Conservation (phyloP, 345 rosid genomes). For the Crucihimalaya himalaica region DNA sequence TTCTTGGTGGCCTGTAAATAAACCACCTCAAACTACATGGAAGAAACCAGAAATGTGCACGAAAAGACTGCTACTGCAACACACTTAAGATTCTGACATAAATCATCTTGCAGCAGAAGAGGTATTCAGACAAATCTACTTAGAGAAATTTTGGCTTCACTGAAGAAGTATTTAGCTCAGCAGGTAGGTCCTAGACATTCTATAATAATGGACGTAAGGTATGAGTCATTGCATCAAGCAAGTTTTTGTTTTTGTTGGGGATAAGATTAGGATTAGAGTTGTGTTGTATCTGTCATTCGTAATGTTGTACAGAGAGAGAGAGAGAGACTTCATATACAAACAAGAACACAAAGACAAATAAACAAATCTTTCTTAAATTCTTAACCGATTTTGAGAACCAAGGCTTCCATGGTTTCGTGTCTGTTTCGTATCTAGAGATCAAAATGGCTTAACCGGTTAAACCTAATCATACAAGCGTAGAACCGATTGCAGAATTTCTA, state of each 20-base stretch:
- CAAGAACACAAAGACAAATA: constrained; percentile 29
- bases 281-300: constrained; percentile 20
- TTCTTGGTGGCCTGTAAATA: constrained; percentile 42
- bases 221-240: constrained; percentile 15
- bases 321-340: constrained; percentile 32
- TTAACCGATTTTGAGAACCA: too few species aligned
- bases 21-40: constrained; percentile 3
- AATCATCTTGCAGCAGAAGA: constrained; percentile 31
- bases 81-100: constrained; percentile 22
- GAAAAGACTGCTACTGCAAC: constrained; percentile 7
- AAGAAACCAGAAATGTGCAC: constrained; percentile 6
- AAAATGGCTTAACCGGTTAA: too few species aligned
- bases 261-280: constrained; percentile 32
- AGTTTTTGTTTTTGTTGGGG: neutral
- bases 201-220: constrained; percentile 13
- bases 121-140: constrained; percentile 2
- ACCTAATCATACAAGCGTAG: too few species aligned
- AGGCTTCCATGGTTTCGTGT: too few species aligned
- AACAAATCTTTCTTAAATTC: too few species aligned
- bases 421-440: too few species aligned
- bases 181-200: constrained; percentile 10
- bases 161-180: constrained; percentile 20
- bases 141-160: neutral
- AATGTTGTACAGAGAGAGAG: constrained; percentile 24
- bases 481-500: too few species aligned